Evolutionary conservation across 2,329 filamentous ascomycete species (phyloP).

Genomic region (Microcyclosporella mali): DNA sequence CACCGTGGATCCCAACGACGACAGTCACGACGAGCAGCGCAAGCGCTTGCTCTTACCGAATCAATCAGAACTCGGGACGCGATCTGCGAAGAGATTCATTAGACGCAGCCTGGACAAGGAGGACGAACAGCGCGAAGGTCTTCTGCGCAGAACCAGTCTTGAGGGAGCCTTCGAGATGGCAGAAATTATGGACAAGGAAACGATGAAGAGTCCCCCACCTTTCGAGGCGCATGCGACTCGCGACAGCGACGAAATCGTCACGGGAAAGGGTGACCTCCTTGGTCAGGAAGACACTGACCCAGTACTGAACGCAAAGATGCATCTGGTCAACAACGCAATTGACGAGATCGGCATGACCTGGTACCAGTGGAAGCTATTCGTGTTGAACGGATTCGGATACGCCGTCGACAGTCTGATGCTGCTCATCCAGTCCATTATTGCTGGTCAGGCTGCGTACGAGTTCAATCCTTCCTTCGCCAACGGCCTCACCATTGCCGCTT

Average conservation of each 20-base stretch:
- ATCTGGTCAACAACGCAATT: constrained; percentile 60
- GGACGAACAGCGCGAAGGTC: constrained; percentile 3
- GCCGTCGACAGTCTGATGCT: constrained; percentile 53
- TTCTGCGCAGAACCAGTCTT: constrained; percentile 1
- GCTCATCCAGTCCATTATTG: constrained; percentile 58
- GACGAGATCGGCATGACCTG: constrained; percentile 49
- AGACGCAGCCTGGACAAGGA: neutral
- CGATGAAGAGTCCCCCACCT: constrained; percentile 10
- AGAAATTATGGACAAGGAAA: constrained; percentile 13
- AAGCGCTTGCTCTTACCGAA: too few relatives aligned
- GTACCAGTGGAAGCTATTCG: constrained; percentile 55
- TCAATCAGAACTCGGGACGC: too few relatives aligned
- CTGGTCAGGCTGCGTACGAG: constrained; percentile 52
- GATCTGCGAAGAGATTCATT: too few relatives aligned
- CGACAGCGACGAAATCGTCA: constrained; percentile 17
- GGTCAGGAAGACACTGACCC: constrained; percentile 54
- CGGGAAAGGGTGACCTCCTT: constrained; percentile 47
- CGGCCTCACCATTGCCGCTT: constrained; percentile 57
- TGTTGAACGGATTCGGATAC: constrained; percentile 58
- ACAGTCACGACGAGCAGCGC: too few relatives aligned
- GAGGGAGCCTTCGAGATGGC: constrained; percentile 10
- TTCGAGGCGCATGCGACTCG: constrained; percentile 8
- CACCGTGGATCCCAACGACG: too few relatives aligned
- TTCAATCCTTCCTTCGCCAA: constrained; percentile 49
- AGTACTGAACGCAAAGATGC: constrained; percentile 60